phyloP scores from a whole-genome alignment of 495 filamentous ascomycete genomes.

The Penicillium cinerascens region DNA sequence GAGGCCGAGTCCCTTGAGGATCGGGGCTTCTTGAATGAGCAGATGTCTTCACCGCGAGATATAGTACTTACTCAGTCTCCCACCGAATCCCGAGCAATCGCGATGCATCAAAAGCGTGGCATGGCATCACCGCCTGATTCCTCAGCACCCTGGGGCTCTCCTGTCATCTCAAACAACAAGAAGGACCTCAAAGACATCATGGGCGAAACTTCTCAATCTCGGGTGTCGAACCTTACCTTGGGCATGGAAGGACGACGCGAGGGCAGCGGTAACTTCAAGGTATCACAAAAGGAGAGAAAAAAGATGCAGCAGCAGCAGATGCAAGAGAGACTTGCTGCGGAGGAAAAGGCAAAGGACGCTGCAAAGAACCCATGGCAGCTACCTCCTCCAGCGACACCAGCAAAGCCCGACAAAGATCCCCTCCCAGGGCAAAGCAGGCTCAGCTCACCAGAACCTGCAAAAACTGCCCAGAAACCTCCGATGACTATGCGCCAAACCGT shows the following conservation, averaged over 20 bases:
- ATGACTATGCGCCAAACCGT: constrained; percentile 64
- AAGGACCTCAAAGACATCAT: constrained; percentile 82
- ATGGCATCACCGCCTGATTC: constrained; percentile 10
- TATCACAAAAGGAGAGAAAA: constrained; percentile 91
- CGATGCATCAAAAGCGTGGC: constrained; percentile 21
- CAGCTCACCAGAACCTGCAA: constrained; percentile 21
- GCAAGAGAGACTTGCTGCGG: constrained; percentile 48
- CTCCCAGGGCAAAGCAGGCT: constrained; percentile 21
- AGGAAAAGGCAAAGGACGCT: constrained; percentile 46
- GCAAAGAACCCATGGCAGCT: constrained; percentile 72
- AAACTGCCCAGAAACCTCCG: constrained; percentile 41
- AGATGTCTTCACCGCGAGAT: constrained; percentile 32
- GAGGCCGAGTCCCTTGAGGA: constrained; percentile 31
- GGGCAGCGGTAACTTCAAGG: constrained; percentile 43
- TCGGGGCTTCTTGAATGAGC: constrained; percentile 30
- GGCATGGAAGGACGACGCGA: constrained; percentile 54
- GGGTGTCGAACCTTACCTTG: constrained; percentile 69
- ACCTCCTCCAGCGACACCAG: constrained; percentile 23
- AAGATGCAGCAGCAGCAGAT: constrained; percentile 67
- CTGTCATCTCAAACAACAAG: constrained; percentile 56
- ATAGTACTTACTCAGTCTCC: constrained; percentile 25
- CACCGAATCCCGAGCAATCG: constrained; percentile 24
- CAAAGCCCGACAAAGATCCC: constrained; percentile 17
- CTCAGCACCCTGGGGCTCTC: constrained; percentile 57
- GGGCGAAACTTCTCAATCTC: constrained; percentile 61